Base-by-base conservation (phyloP, 805 yeast genomes). In the Suhomyces xylopsoci region DNA sequence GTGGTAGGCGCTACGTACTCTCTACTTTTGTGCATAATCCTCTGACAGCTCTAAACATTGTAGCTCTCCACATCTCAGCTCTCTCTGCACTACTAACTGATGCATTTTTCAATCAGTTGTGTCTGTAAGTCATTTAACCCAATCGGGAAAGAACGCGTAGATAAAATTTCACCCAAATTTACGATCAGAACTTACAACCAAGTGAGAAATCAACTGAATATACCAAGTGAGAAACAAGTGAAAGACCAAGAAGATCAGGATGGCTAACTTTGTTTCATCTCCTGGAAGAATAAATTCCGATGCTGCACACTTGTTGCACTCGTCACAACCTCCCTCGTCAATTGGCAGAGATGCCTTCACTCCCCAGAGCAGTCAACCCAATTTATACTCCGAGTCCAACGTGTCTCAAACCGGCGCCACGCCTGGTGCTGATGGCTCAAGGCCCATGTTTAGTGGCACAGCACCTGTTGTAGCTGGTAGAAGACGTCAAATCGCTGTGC, bases 401-500 rank as follows among this genome's bases (percentile, higher is more conserved):
- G 8, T 47, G 43, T 50, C 59, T 20, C 66, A 55, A 36, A 54
- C 55, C 9, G 50, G 59, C 17, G 51, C 57, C 25, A 44, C 56
- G 9, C 28, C 51, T 25, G 49, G 51, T 30, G 51, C 41, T n/a
- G 42, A 38, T 38, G 24, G 14, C n/a, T 19, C 42, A 10, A 38
- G 42, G n/a, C 42, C 42, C 1, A 38, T 17, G 42, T 38, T 38
- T 10, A 38, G 24, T 19, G 49, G 56, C 14, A 45, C 54, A 5
- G 46, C 52, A 43, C 50, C 64, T 7, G 59, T 60, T 9, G 61
- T 58, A 8, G 58, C 66, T 5, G 70, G 73, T 9, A 79, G 87
- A 71, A 79, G 86, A 62, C 81, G 82, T 55, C 74, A 85, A 54
- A 77, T 81, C 53, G 83, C 84, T 25, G 89, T 93, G 50, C 91